Evolutionary conservation across 2,329 filamentous ascomycete genomes (phyloP).

Genomic region (Ascochyta fabae): DNA sequence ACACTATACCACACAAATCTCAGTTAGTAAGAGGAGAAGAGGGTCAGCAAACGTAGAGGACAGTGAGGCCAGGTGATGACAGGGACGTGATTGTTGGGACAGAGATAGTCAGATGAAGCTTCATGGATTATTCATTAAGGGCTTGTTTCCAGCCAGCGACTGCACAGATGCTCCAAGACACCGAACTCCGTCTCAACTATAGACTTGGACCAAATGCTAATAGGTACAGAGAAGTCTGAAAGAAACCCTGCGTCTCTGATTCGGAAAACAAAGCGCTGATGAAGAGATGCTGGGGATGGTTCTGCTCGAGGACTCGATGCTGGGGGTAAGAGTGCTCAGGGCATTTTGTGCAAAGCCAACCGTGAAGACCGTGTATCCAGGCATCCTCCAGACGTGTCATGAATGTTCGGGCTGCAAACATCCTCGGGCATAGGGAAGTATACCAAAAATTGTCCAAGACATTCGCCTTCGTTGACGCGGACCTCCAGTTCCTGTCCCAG

Average conservation of each 20-base stretch:
- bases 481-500: background rate
- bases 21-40: background rate
- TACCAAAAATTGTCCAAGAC: slow-evolving; percentile 1
- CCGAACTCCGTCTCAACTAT: background rate
- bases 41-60: background rate
- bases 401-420: background rate
- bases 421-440: background rate
- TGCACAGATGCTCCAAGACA: background rate
- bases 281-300: background rate
- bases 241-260: background rate
- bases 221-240: slow-evolving; percentile 11
- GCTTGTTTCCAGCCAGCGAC: background rate
- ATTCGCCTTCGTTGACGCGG: background rate
- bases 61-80: background rate
- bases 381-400: slow-evolving; percentile 8
- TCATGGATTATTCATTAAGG: slow-evolving; percentile 8
- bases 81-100: background rate
- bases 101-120: background rate
- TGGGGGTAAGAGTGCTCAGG: background rate
- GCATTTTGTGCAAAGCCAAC: slow-evolving; percentile 3
- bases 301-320: slow-evolving; percentile 1
- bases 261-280: background rate
- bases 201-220: background rate
- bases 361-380: slow-evolving; percentile 11
- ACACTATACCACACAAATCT: background rate